phyloP scores from a whole-genome alignment of 768 basidiomycete species.

The Trametopsis cervina region DNA sequence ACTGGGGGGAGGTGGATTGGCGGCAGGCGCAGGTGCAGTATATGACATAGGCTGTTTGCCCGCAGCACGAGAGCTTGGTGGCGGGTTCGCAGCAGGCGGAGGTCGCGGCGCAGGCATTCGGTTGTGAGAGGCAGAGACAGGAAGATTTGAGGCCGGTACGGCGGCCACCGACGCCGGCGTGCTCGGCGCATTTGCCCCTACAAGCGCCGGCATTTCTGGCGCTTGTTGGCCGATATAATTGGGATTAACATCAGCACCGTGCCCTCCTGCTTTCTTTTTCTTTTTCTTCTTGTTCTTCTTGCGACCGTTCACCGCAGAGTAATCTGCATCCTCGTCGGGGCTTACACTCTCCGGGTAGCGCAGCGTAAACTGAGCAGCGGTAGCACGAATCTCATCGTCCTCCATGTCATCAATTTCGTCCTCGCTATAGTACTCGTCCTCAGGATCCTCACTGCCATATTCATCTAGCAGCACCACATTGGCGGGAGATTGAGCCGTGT shows the following conservation, averaged over 20 bases:
- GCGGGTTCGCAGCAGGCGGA: constrained; percentile 38
- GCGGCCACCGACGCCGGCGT: constrained; percentile 17
- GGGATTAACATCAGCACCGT: neutral
- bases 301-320: constrained; percentile 15
- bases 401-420: constrained; percentile 38
- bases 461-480: constrained; percentile 34
- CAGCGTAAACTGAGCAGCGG: constrained; percentile 33
- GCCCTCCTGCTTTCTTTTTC: constrained; percentile 7
- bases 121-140: constrained; percentile 30
- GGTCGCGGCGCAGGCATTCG: constrained; percentile 37
- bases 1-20: constrained; percentile 27
- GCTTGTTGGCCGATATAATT: neutral
- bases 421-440: constrained; percentile 41
- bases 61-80: constrained; percentile 76
- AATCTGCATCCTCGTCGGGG: constrained; percentile 2
- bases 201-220: neutral
- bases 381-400: constrained; percentile 19
- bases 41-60: constrained; percentile 94
- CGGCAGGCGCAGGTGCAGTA: constrained; percentile 30
- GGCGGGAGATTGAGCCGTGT: constrained; percentile 8
- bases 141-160: constrained; percentile 27
- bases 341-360: constrained; percentile 28
- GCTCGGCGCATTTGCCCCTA: constrained; percentile 1
- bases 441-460: constrained; percentile 29
- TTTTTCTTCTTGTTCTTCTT: constrained; percentile 18